Conservation (phyloP, 768 basidiomycete genomes). For the Fistulinella prunicolor region DNA sequence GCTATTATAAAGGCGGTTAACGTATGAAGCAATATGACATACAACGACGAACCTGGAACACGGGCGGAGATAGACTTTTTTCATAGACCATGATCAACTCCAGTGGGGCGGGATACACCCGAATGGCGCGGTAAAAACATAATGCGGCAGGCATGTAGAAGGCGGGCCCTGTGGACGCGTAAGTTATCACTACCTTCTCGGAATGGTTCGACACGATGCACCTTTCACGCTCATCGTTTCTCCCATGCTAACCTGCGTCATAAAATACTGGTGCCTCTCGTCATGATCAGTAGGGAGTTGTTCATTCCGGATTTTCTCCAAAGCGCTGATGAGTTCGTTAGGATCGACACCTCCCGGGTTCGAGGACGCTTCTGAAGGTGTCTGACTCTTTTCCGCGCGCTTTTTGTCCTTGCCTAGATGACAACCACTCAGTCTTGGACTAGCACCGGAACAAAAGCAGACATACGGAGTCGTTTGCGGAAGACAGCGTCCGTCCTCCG, state of each 20-base stretch:
- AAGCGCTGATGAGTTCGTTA: conserved; percentile 58
- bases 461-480: conserved; percentile 84
- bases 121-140: conserved; percentile 89
- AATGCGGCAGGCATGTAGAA: conserved; percentile 80
- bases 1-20: conserved; percentile 33
- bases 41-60: conserved; percentile 63
- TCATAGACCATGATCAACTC: conserved; percentile 96
- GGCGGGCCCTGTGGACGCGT: conserved; percentile 57
- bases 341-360: conserved; percentile 35
- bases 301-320: conserved; percentile 70
- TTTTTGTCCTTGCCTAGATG: conserved; percentile 89
- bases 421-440: neutral
- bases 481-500: conserved; percentile 85
- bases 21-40: neutral
- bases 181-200: neutral
- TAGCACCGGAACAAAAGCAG: neutral
- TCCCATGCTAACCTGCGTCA: conserved; percentile 83
- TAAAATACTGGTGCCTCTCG: conserved; percentile 87
- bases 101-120: conserved; percentile 91
- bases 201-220: conserved; percentile 21
- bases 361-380: conserved; percentile 35
- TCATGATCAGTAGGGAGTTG: conserved; percentile 62
- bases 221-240: conserved; percentile 81
- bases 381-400: conserved; percentile 70
- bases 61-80: conserved; percentile 76